Evolutionary conservation across 2,329 filamentous ascomycete species (phyloP).

Genomic region (Apiospora aurea): DNA sequence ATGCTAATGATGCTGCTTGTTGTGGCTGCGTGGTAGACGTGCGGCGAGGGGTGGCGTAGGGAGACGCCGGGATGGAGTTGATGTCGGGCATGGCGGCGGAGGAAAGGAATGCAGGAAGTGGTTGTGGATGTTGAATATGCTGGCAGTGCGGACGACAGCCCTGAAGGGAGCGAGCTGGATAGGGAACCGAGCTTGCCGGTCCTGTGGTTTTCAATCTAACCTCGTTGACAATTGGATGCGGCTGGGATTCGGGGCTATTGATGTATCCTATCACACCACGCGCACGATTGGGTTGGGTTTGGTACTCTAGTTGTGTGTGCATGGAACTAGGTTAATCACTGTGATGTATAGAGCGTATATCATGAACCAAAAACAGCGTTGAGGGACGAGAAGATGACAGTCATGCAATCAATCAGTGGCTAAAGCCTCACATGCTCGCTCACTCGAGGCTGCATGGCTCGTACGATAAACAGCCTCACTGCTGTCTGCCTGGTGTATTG

Average conservation of each 20-base stretch:
- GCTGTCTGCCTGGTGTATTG: not conserved
- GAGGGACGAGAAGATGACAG: not conserved
- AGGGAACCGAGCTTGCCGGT: not conserved
- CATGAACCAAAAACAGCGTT: not conserved
- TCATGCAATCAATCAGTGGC: not conserved
- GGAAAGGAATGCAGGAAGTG: constrained; percentile 1
- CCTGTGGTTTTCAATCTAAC: constrained; percentile 1
- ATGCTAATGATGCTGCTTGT: constrained; percentile 42
- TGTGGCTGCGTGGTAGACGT: constrained; percentile 44
- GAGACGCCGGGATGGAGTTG: constrained; percentile 28
- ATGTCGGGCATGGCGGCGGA: constrained; percentile 49
- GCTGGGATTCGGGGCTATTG: constrained; percentile 2
- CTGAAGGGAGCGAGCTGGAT: not conserved
- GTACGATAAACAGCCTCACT: not conserved
- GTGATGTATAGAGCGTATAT: not conserved
- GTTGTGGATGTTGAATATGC: not conserved
- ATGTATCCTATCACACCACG: not conserved
- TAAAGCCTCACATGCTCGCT: not conserved
- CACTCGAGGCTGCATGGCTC: not conserved
- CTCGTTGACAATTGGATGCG: constrained; percentile 13
- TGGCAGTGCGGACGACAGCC: not conserved
- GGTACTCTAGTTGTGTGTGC: not conserved
- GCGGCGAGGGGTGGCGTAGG: constrained; percentile 46
- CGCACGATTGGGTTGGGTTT: not conserved
- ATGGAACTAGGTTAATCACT: not conserved